Base-by-base conservation (phyloP, 164 flowering plant genomes). In the Macadamia tetraphylla region DNA sequence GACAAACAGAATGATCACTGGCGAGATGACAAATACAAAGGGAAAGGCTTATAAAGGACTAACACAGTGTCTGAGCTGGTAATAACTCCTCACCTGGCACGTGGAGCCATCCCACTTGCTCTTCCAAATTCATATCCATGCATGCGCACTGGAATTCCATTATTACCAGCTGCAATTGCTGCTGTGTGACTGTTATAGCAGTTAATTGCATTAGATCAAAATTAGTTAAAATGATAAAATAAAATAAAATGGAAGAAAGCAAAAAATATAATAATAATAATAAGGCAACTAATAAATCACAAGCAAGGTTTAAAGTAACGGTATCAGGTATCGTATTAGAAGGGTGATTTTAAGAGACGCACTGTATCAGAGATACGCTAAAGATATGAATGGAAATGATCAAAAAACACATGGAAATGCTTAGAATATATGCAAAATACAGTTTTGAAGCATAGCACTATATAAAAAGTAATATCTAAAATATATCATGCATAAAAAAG, bases 41-140 rank as follows among this genome's bases (percentile, higher is more conserved):
- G 64, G 57, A 31, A 56, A 9, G 15, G 29, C 23, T 43, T 55
- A 30, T 17, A 7, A 42, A 40, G 52, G 51, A 56, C 29, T 58
- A 23, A 60, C 58, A 57, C 4, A 14, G 46, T 29, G 2, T 7
- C n/a, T 53, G 17, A 43, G 32, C 46, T 5, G 42, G 35, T n/a
- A 8, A 23, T 15, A 58, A 29, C 67, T 64, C 51, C 66, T 69
- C 65, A 90, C 99, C 98, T 90, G 65, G 99, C 97, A 75, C 99
- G 97, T 6, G 99, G 99, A 79, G 99, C 99, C 99, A 95, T 95
- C 62, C 99, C 99, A 80, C 99, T 95, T 77, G 99, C 99, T 81
- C 78, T 83, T 32, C 99, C 99, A 83, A 92, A 87, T 76, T 95
- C 96, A 81, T 81, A 81, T 69, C 96, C 94, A 85, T 86, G 89